Evolutionary conservation across 2,329 filamentous ascomycete genomes (phyloP).

Genomic region (Exserohilum rostratum): DNA sequence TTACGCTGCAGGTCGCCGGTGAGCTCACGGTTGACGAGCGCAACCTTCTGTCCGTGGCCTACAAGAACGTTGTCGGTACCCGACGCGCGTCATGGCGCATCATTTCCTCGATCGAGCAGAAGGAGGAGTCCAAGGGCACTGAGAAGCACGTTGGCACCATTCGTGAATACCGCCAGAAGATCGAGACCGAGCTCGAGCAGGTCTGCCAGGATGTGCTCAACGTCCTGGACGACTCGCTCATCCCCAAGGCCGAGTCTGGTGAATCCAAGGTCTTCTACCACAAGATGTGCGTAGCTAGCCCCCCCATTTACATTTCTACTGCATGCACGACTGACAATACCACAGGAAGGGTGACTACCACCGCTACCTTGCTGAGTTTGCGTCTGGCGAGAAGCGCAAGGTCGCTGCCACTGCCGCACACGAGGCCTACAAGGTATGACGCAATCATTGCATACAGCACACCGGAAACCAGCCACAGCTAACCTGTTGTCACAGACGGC

Average conservation of each 20-base stretch:
- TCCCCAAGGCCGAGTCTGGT: constrained; percentile 93
- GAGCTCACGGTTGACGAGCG: constrained; percentile 73
- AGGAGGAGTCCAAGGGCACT: constrained; percentile 98
- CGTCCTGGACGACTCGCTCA: constrained; percentile 89
- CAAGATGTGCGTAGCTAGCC: constrained; percentile 84
- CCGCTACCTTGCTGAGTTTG: constrained; percentile 93
- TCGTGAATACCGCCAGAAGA: constrained; percentile 97
- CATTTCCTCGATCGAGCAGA: constrained; percentile 99
- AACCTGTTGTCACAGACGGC: constrained; percentile 68
- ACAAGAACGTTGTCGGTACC: constrained; percentile 99
- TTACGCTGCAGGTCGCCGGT: constrained; percentile 62
- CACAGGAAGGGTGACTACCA: constrained; percentile 95
- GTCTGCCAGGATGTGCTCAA: constrained; percentile 98
- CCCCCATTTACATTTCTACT: not conserved
- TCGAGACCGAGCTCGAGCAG: constrained; percentile 95
- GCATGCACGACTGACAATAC: constrained; percentile 22
- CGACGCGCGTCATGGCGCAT: constrained; percentile 99
- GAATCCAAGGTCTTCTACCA: constrained; percentile 99
- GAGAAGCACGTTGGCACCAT: constrained; percentile 94
- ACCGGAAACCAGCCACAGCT: constrained; percentile 18
- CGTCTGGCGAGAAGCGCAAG: constrained; percentile 91
- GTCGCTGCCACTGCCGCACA: constrained; percentile 82
- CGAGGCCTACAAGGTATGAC: constrained; percentile 93
- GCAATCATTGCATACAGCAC: constrained; percentile 28
- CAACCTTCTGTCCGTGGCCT: constrained; percentile 97